A percentile compares a stretch with the other conserved stretches of the same genome.
phyloP scores from a whole-genome alignment of 257 asterid species.

The Solanum peruvianum region DNA sequence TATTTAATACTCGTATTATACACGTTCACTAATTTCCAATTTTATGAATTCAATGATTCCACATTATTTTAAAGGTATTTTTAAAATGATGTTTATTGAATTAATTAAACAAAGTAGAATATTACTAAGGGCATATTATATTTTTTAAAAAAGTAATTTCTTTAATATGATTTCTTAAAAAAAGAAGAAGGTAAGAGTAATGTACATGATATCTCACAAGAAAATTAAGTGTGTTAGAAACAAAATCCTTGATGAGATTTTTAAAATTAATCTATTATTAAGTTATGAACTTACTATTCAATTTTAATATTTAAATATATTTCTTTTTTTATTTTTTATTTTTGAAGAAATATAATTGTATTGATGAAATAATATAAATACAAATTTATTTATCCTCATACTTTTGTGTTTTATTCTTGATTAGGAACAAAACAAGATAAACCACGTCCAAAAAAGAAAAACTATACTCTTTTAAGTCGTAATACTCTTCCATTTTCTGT shows the following conservation, averaged over 20 bases:
- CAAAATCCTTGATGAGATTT: not conserved
- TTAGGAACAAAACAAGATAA: not conserved
- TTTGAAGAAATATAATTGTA: no score
- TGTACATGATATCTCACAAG: not conserved
- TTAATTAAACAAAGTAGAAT: not conserved
- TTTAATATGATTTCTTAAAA: not conserved
- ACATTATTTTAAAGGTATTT: no score
- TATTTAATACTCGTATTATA: no score
- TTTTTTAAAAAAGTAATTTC: not conserved
- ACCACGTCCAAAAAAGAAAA: not conserved
- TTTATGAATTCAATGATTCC: no score
- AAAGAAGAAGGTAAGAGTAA: not conserved
- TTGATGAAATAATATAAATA: no score
- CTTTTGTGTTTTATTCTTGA: not conserved
- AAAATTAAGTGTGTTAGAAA: not conserved
- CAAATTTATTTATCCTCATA: no score
- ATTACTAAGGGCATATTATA: not conserved
- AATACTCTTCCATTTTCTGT: no score
- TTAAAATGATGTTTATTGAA: not conserved
- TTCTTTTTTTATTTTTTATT: no score
- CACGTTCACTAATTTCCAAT: fast-evolving
- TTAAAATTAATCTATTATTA: no score
- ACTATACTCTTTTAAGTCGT: not conserved
- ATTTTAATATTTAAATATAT: no score
- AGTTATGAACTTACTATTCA: no score